Percentiles rank a stretch among this genome's conserved stretches.
These are phyloP conservation scores for Hyaloscypha hepaticicola DNA, from an alignment of 495 filamentous ascomycete genomes.

Conservation along the genomic window DNA sequence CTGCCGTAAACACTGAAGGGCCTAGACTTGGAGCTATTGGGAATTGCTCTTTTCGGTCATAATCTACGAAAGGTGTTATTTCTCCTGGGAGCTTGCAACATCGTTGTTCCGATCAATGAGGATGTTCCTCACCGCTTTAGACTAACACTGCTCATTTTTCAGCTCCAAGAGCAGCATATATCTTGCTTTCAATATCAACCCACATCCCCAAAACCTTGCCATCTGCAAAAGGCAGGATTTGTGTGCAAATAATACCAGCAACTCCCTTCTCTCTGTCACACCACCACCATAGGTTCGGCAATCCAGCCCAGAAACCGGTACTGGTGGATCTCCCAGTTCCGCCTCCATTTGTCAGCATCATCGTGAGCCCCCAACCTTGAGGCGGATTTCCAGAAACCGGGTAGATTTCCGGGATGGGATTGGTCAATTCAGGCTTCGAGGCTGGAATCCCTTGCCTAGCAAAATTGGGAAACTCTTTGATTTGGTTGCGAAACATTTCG, in stretches of 20 bases:
- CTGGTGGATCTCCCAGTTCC: slow-evolving; percentile 48
- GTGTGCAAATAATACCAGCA: slow-evolving; percentile 54
- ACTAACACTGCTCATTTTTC: not conserved
- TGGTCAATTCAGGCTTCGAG: slow-evolving; percentile 52
- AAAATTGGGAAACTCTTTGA: slow-evolving; percentile 53
- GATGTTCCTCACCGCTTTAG: not conserved
- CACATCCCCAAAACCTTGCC: slow-evolving; percentile 40
- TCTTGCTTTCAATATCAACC: slow-evolving; percentile 34
- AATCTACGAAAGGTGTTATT: not conserved
- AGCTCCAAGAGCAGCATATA: not conserved
- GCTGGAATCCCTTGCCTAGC: slow-evolving; percentile 42
- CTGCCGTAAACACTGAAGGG: too few species aligned
- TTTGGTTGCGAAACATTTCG: slow-evolving; percentile 61
- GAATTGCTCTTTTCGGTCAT: not conserved
- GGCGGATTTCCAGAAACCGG: slow-evolving; percentile 47
- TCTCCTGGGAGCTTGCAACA: not conserved
- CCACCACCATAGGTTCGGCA: slow-evolving; percentile 63
- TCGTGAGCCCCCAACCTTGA: slow-evolving; percentile 61
- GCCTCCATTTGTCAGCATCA: slow-evolving; percentile 46
- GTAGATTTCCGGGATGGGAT: slow-evolving; percentile 47
- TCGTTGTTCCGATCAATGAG: not conserved
- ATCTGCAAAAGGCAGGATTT: slow-evolving; percentile 57
- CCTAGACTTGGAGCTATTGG: too few species aligned
- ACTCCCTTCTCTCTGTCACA: slow-evolving; percentile 57
- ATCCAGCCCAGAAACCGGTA: slow-evolving; percentile 56